Conservation (phyloP, 2,329 filamentous ascomycete genomes). For the Mycogone perniciosa region DNA sequence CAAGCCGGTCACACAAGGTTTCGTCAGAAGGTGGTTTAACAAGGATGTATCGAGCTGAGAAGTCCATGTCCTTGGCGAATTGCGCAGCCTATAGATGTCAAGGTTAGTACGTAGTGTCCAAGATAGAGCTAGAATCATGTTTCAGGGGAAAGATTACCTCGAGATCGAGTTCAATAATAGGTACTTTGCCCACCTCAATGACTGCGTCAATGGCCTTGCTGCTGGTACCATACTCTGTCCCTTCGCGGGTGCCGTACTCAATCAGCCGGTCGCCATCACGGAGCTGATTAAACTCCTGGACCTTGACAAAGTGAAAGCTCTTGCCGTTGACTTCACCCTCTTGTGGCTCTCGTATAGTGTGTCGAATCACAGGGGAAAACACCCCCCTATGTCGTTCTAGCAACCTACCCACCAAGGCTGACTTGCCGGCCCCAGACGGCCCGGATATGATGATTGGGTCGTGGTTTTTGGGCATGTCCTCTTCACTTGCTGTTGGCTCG, state of each 20-base stretch:
- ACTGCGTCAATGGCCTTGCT: slow-evolving; percentile 46
- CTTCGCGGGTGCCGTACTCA: slow-evolving; percentile 47
- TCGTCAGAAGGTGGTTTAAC: slow-evolving; percentile 36
- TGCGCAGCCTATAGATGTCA: slow-evolving; percentile 40
- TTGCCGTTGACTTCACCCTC: slow-evolving; percentile 47
- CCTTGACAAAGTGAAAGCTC: slow-evolving; percentile 51
- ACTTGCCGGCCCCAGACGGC: slow-evolving; percentile 55
- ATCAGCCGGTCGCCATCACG: slow-evolving; percentile 54
- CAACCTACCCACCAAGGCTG: slow-evolving; percentile 56
- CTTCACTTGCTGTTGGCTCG: slow-evolving; percentile 26
- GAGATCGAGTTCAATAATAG: slow-evolving; percentile 46
- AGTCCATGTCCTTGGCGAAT: slow-evolving; percentile 52
- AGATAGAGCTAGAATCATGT: not conserved
- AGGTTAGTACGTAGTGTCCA: slow-evolving; percentile 1
- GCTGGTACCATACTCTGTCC: slow-evolving; percentile 50
- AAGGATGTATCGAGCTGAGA: slow-evolving; percentile 49
- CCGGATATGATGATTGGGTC: slow-evolving; percentile 62
- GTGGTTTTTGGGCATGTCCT: slow-evolving; percentile 41
- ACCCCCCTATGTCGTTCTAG: slow-evolving; percentile 57
- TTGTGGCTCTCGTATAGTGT: slow-evolving; percentile 46
- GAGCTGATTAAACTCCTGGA: slow-evolving; percentile 50
- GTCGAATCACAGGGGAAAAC: slow-evolving; percentile 53
- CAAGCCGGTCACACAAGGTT: slow-evolving; percentile 23
- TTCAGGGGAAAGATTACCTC: slow-evolving; percentile 38
- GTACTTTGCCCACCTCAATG: slow-evolving; percentile 51